phyloP scores from a whole-genome alignment of 2,329 filamentous ascomycete genomes.

The Sordariomycetes sp. region DNA sequence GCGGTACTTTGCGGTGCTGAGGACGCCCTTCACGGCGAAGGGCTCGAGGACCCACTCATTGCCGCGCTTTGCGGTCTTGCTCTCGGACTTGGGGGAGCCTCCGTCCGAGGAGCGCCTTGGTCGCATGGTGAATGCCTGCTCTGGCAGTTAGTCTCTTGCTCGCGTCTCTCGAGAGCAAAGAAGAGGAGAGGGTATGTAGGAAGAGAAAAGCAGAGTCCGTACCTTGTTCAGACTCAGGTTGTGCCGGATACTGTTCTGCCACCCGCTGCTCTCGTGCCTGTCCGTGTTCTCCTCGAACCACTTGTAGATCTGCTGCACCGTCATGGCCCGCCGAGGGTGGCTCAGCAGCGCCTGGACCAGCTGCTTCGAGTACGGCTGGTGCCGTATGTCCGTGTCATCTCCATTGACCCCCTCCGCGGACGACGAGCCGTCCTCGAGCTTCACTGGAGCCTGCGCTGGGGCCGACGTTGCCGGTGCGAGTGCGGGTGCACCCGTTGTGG shows the following conservation, averaged over 20 bases:
- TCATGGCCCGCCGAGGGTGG: conserved; percentile 53
- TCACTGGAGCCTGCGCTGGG: neutral
- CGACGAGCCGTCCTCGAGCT: neutral
- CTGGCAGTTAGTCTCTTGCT: neutral
- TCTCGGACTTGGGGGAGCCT: no score
- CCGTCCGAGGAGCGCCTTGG: no score
- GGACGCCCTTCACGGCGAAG: conserved; percentile 59
- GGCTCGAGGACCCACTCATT: conserved; percentile 66
- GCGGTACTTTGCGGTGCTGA: conserved; percentile 74
- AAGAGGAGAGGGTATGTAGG: neutral
- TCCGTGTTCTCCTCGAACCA: conserved; percentile 79
- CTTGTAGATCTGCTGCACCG: conserved; percentile 74
- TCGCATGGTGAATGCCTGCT: neutral
- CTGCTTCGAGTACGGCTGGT: conserved; percentile 61
- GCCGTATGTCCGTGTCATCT: neutral
- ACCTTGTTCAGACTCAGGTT: conserved; percentile 94
- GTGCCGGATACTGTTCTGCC: conserved; percentile 93
- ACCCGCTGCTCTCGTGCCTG: conserved; percentile 86
- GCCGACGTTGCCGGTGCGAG: neutral
- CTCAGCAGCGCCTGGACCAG: conserved; percentile 66
- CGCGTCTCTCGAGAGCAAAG: neutral
- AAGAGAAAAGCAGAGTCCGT: conserved; percentile 16
- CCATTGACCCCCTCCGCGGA: neutral
- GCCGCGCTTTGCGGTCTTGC: conserved; percentile 34
- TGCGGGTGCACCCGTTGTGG: neutral